These are phyloP conservation scores for Mucor irregularis DNA, from an alignment of 371 early-diverging fungal species.

Conservation along the genomic window DNA sequence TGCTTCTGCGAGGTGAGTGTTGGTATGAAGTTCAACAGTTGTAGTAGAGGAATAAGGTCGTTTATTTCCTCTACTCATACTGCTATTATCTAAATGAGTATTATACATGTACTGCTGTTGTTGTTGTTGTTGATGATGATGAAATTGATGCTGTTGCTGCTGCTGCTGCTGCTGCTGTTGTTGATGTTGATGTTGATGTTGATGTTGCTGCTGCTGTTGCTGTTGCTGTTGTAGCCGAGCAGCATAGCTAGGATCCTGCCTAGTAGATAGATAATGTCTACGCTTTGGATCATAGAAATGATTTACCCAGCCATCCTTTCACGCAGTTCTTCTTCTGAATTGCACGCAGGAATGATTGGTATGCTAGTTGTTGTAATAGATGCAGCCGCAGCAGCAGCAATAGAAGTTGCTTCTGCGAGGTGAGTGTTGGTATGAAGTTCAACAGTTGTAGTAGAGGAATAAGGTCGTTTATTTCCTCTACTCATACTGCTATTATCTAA, in stretches of 20 bases:
- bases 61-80: slow-evolving; percentile 21
- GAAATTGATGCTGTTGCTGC: slow-evolving; percentile 21
- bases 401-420: slow-evolving; percentile 31
- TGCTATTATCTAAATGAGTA: not conserved
- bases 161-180: slow-evolving; percentile 16
- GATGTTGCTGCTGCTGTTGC: slow-evolving; percentile 12
- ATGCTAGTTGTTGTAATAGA: slow-evolving; percentile 22
- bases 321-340: slow-evolving; percentile 44
- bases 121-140: slow-evolving; percentile 21
- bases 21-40: too few species aligned
- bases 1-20: slow-evolving; percentile 22
- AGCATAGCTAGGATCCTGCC: slow-evolving; percentile 40
- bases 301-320: slow-evolving; percentile 59
- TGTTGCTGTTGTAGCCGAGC: slow-evolving; percentile 7
- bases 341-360: slow-evolving; percentile 6
- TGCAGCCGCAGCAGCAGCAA: slow-evolving; percentile 33
- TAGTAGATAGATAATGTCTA: slow-evolving; percentile 41
- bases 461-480: slow-evolving; percentile 20
- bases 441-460: too few species aligned
- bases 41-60: slow-evolving; percentile 20
- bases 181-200: slow-evolving; percentile 19
- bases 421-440: slow-evolving; percentile 11
- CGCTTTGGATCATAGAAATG: slow-evolving; percentile 47
- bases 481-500: slow-evolving; percentile 5
- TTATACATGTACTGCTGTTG: slow-evolving; percentile 14